phyloP scores from a whole-genome alignment of 2,329 filamentous ascomycete genomes.

The Alternaria brassicicola region DNA sequence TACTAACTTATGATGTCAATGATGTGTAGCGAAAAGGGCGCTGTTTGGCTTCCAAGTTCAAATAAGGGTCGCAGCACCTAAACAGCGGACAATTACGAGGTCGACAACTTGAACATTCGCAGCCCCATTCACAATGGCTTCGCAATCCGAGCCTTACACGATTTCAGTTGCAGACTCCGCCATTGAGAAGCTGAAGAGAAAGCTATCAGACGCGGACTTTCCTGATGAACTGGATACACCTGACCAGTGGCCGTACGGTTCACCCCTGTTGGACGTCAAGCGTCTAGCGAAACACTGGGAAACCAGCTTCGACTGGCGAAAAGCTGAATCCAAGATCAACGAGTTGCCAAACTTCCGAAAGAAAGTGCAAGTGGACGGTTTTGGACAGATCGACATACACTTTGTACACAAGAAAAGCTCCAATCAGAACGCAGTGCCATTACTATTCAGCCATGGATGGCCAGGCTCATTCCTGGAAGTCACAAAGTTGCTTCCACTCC shows the following conservation, averaged over 20 bases:
- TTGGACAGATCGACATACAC: conserved; percentile 66
- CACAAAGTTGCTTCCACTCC: conserved; percentile 62
- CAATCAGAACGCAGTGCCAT: conserved; percentile 62
- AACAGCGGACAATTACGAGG: neutral
- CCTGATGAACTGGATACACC: conserved; percentile 59
- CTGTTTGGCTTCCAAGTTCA: neutral
- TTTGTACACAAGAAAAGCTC: conserved; percentile 65
- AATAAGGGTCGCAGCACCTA: neutral
- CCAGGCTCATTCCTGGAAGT: conserved; percentile 74
- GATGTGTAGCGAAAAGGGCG: neutral
- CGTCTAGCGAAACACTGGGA: conserved; percentile 65
- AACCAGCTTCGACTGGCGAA: conserved; percentile 65
- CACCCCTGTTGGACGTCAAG: conserved; percentile 65
- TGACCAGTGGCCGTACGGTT: conserved; percentile 63
- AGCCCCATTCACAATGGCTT: conserved; percentile 5
- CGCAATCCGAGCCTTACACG: conserved; percentile 30
- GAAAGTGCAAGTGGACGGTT: conserved; percentile 61
- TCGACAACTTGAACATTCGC: neutral
- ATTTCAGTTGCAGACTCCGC: conserved; percentile 49
- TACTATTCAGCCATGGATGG: conserved; percentile 74
- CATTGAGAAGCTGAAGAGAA: conserved; percentile 61
- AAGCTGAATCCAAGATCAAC: conserved; percentile 65
- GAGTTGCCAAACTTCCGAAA: conserved; percentile 65
- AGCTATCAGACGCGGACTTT: conserved; percentile 61
- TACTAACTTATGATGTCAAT: neutral